A percentile compares a stretch with the other conserved stretches of the same genome.
These are phyloP conservation scores for Amauroascus niger DNA, from an alignment of 2,329 filamentous ascomycete genomes.

Conservation along the genomic window DNA sequence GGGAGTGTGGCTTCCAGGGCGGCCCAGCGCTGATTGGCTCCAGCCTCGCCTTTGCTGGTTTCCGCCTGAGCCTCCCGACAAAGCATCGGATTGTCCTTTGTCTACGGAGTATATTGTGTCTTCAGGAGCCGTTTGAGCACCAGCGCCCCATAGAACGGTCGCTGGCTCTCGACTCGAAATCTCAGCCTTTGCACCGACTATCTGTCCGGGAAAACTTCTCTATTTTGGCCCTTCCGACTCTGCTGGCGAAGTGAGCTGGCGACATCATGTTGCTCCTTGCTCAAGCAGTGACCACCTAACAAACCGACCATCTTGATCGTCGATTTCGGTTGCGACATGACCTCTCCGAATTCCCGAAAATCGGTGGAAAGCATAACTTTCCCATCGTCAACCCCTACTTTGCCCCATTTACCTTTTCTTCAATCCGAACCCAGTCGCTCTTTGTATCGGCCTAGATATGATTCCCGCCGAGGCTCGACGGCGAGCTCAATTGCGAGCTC, in stretches of 20 bases:
- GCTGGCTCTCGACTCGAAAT: too few relatives aligned
- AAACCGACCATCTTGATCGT: slow-evolving; percentile 2
- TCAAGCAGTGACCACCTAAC: slow-evolving; percentile 7
- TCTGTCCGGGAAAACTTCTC: background rate
- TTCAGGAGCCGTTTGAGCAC: too few relatives aligned
- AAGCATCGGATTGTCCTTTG: too few relatives aligned
- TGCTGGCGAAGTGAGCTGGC: background rate
- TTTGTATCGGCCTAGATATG: slow-evolving; percentile 27
- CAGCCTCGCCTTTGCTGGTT: background rate
- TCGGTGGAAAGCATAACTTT: slow-evolving; percentile 57
- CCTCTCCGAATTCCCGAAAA: slow-evolving; percentile 51
- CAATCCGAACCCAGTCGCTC: slow-evolving; percentile 31
- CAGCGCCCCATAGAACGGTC: too few relatives aligned
- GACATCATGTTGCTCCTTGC: slow-evolving; percentile 7
- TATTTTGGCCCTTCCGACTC: background rate
- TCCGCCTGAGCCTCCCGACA: too few relatives aligned
- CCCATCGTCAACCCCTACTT: slow-evolving; percentile 43
- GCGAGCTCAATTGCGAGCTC: slow-evolving; percentile 83
- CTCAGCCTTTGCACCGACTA: background rate
- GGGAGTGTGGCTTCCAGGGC: slow-evolving; percentile 4
- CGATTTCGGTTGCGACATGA: slow-evolving; percentile 45
- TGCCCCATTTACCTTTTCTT: slow-evolving; percentile 39
- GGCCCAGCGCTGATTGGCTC: background rate
- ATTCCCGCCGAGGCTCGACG: slow-evolving; percentile 61
- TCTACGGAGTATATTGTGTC: too few relatives aligned